phyloP scores from a whole-genome alignment of 495 filamentous ascomycete species.

The Sporormia fimetaria region DNA sequence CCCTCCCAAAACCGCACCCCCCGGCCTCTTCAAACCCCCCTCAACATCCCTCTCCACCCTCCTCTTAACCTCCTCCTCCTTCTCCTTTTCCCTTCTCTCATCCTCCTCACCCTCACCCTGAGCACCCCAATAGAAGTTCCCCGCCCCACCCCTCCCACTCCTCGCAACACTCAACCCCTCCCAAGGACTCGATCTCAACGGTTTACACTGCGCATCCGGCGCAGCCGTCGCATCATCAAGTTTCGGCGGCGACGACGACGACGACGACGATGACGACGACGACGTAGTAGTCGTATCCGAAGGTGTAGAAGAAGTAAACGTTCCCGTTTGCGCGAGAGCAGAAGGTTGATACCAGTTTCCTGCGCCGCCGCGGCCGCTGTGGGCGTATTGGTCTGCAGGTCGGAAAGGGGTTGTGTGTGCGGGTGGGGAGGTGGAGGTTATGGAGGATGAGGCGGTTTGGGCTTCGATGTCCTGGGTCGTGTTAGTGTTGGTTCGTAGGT shows the following conservation, averaged over 20 bases:
- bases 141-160: slow-evolving; percentile 46
- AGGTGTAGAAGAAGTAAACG: slow-evolving; percentile 23
- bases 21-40: slow-evolving; percentile 11
- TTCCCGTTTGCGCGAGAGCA: slow-evolving; percentile 24
- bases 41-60: slow-evolving; percentile 21
- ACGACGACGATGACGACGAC: slow-evolving; percentile 9
- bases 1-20: slow-evolving; percentile 5
- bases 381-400: slow-evolving; percentile 35
- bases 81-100: slow-evolving; percentile 34
- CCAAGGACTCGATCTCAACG: no score
- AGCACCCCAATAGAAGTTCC: slow-evolving; percentile 38
- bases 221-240: no score
- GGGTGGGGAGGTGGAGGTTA: slow-evolving; percentile 11
- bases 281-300: slow-evolving; percentile 24
- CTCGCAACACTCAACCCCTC: slow-evolving; percentile 14
- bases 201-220: no score
- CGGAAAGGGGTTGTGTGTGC: no score
- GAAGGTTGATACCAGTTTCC: slow-evolving; percentile 45
- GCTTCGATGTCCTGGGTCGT: slow-evolving; percentile 28
- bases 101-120: slow-evolving; percentile 29
- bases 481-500: neutral
- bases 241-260: slow-evolving; percentile 22
- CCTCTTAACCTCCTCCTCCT: slow-evolving; percentile 33
- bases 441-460: slow-evolving; percentile 14
- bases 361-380: slow-evolving; percentile 48